Evolutionary conservation across 768 basidiomycete species (phyloP).

Genomic region (Lactarius indigo): DNA sequence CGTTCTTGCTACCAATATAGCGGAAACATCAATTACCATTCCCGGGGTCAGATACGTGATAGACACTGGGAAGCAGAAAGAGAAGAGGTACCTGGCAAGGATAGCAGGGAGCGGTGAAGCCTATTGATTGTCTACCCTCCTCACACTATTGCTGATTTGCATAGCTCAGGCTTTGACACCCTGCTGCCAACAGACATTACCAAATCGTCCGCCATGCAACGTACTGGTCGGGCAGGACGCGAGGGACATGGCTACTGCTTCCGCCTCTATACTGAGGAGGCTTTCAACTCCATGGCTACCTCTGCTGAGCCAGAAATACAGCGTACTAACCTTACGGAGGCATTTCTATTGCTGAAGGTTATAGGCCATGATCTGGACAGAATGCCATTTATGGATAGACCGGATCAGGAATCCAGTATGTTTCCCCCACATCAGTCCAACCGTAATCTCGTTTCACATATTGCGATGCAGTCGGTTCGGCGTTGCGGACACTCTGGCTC

Average conservation of each 20-base stretch:
- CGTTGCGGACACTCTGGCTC: constrained; percentile 69
- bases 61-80: constrained; percentile 94
- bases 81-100: constrained; percentile 79
- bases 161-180: constrained; percentile 76
- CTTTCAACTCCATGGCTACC: constrained; percentile 61
- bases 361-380: constrained; percentile 76
- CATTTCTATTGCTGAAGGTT: constrained; percentile 82
- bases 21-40: constrained; percentile 97
- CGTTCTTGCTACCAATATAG: constrained; percentile 96
- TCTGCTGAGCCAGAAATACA: constrained; percentile 87
- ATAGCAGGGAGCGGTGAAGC: constrained; percentile 61
- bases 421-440: constrained; percentile 16
- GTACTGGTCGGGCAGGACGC: constrained; percentile 95
- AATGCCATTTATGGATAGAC: constrained; percentile 87
- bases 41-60: constrained; percentile 94
- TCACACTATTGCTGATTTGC: background rate
- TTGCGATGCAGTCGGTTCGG: constrained; percentile 47
- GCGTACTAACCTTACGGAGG: constrained; percentile 79
- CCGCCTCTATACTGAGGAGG: constrained; percentile 84
- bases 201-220: constrained; percentile 86
- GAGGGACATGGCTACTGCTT: constrained; percentile 90
- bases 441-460: background rate
- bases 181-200: constrained; percentile 79
- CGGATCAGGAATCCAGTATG: constrained; percentile 71
- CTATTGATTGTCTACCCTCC: background rate